Evolutionary conservation across 495 filamentous ascomycete genomes (phyloP), one percentile per base, ranked within the genome.

Genomic region (Hypoxylon lienhwacheense): DNA sequence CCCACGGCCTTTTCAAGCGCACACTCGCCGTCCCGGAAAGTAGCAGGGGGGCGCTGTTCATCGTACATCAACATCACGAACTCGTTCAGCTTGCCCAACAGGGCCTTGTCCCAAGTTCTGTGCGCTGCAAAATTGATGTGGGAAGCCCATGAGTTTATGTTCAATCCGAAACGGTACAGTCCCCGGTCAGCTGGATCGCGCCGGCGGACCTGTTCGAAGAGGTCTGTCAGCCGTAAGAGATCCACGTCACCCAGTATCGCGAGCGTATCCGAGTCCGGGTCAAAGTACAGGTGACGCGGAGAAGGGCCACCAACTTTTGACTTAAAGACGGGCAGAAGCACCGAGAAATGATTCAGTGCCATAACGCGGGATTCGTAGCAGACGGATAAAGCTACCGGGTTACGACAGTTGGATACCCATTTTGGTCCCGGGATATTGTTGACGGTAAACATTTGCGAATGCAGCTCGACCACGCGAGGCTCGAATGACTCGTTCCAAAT

Each of bases 401-500:
- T 73, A 21, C 58, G 58, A 3, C 67, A 61, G 11, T 24, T 45
- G 0, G 70, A 70, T 35, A 59, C 55, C 69, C 68, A 73, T 21
- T 20, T 29, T 10, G 55, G 40, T n/a, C 19, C 14, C 17, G 20
- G 10, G 49, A 16, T 31, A 36, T 16, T 8, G 25, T 20, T 19
- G 12, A 42, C 21, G 1, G 21, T 24, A 14, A 14, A 24, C 35
- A 41, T 43, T 10, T 55, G 57, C 5, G 50, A 53, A 55, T 73
- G 70, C 8, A 72, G 49, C 36, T 66, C 70, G n/a, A 73, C 45
- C 8, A 62, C 58, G 22, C 70, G 67, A 0, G 67, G 66, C 5
- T 50, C 17, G 22, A 71, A 67, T 7, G 70, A 29, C 33, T 46
- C 46, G 0, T 50, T 32, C 67, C 70, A 73, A 20, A 73, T 69